Conservation (phyloP, 768 basidiomycete species). For the Suillus americanus region DNA sequence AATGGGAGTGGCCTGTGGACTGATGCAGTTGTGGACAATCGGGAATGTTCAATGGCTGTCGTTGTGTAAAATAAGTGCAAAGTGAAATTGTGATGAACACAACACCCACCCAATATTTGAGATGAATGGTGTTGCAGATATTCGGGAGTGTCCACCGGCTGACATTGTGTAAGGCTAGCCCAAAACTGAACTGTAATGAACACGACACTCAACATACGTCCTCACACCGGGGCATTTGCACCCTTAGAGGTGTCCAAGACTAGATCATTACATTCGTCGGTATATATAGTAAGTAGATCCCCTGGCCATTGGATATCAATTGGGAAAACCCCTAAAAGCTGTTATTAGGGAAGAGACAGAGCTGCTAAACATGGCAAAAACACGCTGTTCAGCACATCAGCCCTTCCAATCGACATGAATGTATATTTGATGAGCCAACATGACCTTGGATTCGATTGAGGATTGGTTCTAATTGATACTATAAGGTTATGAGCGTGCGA, state of each 20-base stretch:
- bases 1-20: not conserved
- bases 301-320: not conserved
- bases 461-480: not conserved
- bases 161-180: not conserved
- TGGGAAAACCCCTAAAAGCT: not conserved
- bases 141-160: not conserved
- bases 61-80: not conserved
- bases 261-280: not conserved
- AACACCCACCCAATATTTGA: not conserved
- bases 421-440: not conserved
- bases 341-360: not conserved
- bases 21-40: not conserved
- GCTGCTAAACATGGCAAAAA: not conserved
- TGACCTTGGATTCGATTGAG: not conserved
- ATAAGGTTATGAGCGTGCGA: not conserved
- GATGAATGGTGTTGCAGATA: not conserved
- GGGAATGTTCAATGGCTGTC: not conserved
- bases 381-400: not conserved
- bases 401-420: not conserved
- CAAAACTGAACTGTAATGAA: not conserved
- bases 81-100: not conserved
- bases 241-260: not conserved
- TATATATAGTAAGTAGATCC: not conserved
- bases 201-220: not conserved
- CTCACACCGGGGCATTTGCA: not conserved